Conservation (phyloP, 2,329 filamentous ascomycete genomes). For the Aspergillus sp. region DNA sequence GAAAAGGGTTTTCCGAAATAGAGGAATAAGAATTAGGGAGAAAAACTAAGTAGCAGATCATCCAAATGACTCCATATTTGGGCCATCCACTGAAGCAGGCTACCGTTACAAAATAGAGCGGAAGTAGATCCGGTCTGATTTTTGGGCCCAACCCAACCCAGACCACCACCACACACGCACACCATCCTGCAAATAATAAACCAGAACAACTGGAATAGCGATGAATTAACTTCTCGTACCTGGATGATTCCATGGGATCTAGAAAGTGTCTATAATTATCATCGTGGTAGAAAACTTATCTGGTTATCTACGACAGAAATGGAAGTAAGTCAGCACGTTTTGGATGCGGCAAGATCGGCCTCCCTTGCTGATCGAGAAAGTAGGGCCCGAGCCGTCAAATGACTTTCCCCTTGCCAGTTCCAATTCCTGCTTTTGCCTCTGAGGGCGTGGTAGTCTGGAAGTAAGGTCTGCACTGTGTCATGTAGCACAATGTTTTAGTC, state of each 20-base stretch:
- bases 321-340: neutral
- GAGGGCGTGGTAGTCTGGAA: neutral
- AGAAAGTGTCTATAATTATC: neutral
- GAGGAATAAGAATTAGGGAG: too few relatives aligned
- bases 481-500: neutral
- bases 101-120: neutral
- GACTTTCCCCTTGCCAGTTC: neutral
- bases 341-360: neutral
- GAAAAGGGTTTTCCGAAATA: neutral
- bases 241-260: neutral
- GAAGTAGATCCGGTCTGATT: conserved; percentile 1
- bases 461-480: neutral
- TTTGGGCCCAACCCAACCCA: neutral
- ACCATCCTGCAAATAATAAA: neutral
- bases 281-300: neutral
- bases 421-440: neutral
- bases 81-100: neutral
- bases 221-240: neutral
- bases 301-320: too few relatives aligned
- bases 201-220: neutral
- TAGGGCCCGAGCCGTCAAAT: neutral
- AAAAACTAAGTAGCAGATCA: neutral
- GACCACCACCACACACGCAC: neutral
- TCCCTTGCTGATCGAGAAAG: neutral
- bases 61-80: neutral